phyloP scores from a whole-genome alignment of 345 rosid species.

The Clarkia xantiana region DNA sequence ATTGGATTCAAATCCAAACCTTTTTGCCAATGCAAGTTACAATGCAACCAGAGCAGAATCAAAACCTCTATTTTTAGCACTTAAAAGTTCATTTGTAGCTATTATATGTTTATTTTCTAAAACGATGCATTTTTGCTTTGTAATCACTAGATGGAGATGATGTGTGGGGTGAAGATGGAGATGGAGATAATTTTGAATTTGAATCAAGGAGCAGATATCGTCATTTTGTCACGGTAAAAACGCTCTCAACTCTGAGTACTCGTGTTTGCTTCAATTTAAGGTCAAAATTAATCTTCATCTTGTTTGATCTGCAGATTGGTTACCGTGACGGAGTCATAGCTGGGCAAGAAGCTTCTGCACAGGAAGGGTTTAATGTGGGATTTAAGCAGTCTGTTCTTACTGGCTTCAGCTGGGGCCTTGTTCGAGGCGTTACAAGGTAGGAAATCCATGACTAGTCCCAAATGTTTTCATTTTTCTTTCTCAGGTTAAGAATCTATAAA shows the following conservation, averaged over 20 bases:
- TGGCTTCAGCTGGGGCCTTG: conserved; percentile 66
- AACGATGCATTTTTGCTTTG: background rate
- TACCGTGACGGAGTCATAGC: conserved; percentile 72
- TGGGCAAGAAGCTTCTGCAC: conserved; percentile 61
- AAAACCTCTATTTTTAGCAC: too few relatives aligned
- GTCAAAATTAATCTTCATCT: background rate
- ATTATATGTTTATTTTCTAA: too few relatives aligned
- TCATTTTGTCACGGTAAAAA: conserved; percentile 30
- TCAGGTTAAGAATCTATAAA: too few relatives aligned
- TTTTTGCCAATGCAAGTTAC: too few relatives aligned
- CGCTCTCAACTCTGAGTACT: background rate
- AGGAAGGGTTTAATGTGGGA: conserved; percentile 68
- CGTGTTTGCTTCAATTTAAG: background rate
- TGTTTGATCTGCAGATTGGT: conserved; percentile 32
- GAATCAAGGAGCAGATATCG: background rate
- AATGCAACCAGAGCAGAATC: too few relatives aligned
- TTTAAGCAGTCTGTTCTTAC: conserved; percentile 44
- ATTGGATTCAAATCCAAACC: too few relatives aligned
- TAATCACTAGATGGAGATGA: conserved; percentile 18
- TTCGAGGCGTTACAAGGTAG: conserved; percentile 75
- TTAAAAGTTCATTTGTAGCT: too few relatives aligned
- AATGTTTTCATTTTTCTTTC: too few relatives aligned
- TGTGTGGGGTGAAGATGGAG: conserved; percentile 21
- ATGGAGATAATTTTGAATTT: background rate
- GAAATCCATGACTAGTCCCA: background rate